Evolutionary conservation across 768 basidiomycete genomes (phyloP), one percentile per base, ranked within the genome.

Genomic region (Amanita polypyramis): DNA sequence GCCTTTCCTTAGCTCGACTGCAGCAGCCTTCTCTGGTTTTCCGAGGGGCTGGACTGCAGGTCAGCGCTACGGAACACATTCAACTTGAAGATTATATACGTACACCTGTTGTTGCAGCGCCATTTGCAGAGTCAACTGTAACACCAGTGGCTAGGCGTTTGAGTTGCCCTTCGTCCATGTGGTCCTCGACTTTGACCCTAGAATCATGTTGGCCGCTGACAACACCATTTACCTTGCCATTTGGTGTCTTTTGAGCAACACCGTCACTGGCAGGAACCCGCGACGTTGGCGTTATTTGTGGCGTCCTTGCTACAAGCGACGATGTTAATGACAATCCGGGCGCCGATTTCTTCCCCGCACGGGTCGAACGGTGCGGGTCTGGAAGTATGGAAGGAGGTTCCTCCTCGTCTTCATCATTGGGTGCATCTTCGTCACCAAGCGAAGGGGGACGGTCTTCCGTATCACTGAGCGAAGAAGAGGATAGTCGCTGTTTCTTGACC

Each of bases 71-170:
- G 15, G 11, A n/a, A 41, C 19, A 34, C 30, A 20, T 14, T 3
- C 17, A 3, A n/a, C n/a, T n/a, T n/a, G n/a, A n/a, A 15, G 30
- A 19, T 20, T 11, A 25, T 30, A 45, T 46, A 39, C 45, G 43
- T 10, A 43, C 36, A 46, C 23, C 30, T 49, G 45, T 33, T 36
- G 62, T 69, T 47, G 73, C 62, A 14, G 75, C 67, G 25, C 51
- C 65, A 54, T 52, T 68, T 55, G 53, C 70, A 6, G 80, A 72
- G 59, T 92, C 88, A 2, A 90, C 74, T 2, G 88, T 82, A 5
- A 88, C 81, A 23, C 88, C 89, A 12, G 84, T 86, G 12, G 82
- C 83, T 45, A 94, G 70, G 34, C 88, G 76, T 40, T 76, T 79
- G 14, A 91, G 64, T 59, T 90, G 85, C 25, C 74, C 72, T 56